Base-by-base conservation (phyloP, 164 flowering plant genomes). In the Stephania cephalantha region DNA sequence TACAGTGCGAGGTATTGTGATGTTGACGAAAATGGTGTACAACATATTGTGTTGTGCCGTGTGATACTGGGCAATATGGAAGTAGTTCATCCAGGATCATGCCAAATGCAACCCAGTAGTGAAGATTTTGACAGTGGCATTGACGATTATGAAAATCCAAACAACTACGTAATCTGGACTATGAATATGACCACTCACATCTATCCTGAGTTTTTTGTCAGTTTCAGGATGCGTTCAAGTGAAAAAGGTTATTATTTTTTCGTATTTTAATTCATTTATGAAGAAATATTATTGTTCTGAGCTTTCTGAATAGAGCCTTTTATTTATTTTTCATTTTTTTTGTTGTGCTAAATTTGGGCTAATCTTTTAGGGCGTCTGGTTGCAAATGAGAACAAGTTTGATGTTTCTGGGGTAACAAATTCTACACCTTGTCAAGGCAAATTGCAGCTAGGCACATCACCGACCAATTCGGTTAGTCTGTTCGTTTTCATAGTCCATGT, bases 31-130 rank as follows among this genome's bases (percentile, higher is more conserved):
- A 92, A 91, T 79, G 98, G 90, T 18, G 79, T 86, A 77, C 88
- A 73, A 25, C 84, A 92, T 84, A 79, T 92, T 88, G 82, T 91
- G 66, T 82, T 94, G 22, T 96, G 99, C 70, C 97, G 97, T 73
- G 97, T 94, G 20, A 89, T 94, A 71, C 73, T 92, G 97, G 99
- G 99, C 81, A 92, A 89, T 52, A 88, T 90, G 93, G 99, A 94
- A 84, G 78, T 79, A 48, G 82, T 96, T 81, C 79, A 69, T 78
- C 79, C 82, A 76, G 98, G 92, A 68, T 88, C 88, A 45, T 76
- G 79, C 69, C 98, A 92, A 76, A 87, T 81, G 72, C 90, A 84
- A 83, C 94, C 99, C 42, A 88, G 90, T 74, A 82, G 85, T 42
- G 90, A 86, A 78, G 80, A 84, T 46, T 92, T 83, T 75, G 99